Evolutionary conservation across 2,329 filamentous ascomycete genomes (phyloP), one percentile per base, ranked within the genome.

Genomic region (Pyricularia sp.): DNA sequence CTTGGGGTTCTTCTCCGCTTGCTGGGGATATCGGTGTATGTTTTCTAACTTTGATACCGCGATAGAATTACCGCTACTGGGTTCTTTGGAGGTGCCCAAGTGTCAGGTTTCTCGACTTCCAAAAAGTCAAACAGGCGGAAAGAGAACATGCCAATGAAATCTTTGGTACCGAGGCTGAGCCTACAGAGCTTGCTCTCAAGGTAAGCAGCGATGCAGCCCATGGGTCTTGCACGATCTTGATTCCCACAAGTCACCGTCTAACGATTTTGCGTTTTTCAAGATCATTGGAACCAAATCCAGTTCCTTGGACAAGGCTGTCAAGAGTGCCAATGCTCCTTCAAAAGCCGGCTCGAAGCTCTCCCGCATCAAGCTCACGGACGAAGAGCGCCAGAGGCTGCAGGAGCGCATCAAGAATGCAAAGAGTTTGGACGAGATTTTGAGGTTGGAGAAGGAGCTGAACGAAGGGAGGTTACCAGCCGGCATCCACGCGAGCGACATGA

Each of bases 101-200:
- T 4, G 88, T 99, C 63, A 90, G 94, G 64, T 98, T 97, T 79
- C 85, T 99, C 66, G 95, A 99, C 80, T 97, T 93, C 78, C 85
- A 88, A 74, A 97, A 97, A 80, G 93, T 99, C 66, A 96, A 93
- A 79, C 88, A 95, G 72, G 88, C 86, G 0, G 95, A 99, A 84
- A 88, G 94, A 64, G 81, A 87, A 72, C 86, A 89, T 73, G 93
- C 93, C 0, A 84, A 81, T 23, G 90, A 94, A 78, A 83, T 99
- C 2, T 98, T 98, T 75, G 96, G 96, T 67, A 92, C 91, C 3
- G 78, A 79, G 1, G 87, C 91, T 67, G 88, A 91, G 76, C 95
- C 94, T 0, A 93, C 93, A 0, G 89, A 91, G 12, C 83, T 97
- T 50, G 94, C 94, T 30, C 86, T 87, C 25, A 90, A 91, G 83